These are phyloP conservation scores for Tricharina praecox DNA, from an alignment of 495 filamentous ascomycete genomes.

Conservation along the genomic window DNA sequence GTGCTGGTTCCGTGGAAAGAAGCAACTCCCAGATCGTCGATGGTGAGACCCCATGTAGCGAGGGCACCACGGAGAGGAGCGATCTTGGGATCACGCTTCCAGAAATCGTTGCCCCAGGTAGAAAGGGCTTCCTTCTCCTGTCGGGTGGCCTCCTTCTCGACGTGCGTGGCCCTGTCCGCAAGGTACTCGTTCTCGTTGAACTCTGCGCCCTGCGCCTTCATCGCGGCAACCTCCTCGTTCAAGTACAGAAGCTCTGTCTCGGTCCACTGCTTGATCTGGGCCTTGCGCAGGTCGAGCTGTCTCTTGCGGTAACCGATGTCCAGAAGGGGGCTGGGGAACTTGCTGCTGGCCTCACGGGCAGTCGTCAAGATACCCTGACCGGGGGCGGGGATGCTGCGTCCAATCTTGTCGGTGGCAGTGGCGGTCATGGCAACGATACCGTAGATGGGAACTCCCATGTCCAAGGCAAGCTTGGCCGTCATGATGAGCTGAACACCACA, in stretches of 20 bases:
- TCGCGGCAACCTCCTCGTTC: conserved; percentile 75
- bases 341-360: conserved; percentile 73
- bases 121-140: conserved; percentile 83
- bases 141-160: conserved; percentile 70
- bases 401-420: conserved; percentile 98
- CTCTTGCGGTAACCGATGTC: conserved; percentile 94
- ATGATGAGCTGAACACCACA: conserved; percentile 98
- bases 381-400: conserved; percentile 87
- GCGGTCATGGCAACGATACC: conserved; percentile 86
- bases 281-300: conserved; percentile 79
- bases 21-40: conserved; percentile 85
- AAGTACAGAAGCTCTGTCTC: conserved; percentile 86
- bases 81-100: conserved; percentile 85
- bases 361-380: conserved; percentile 97
- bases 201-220: conserved; percentile 57
- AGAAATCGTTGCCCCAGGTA: conserved; percentile 93
- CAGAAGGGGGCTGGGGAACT: conserved; percentile 83
- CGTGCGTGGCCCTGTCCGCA: conserved; percentile 67
- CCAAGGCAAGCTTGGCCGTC: conserved; percentile 84
- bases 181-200: conserved; percentile 74
- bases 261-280: conserved; percentile 87
- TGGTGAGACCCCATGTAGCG: conserved; percentile 92
- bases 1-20: conserved; percentile 99
- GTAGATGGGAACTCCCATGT: conserved; percentile 98
- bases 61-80: conserved; percentile 87